These are phyloP conservation scores for Aspergillus sp. DNA, from an alignment of 2,329 filamentous ascomycete species.

Conservation along the genomic window DNA sequence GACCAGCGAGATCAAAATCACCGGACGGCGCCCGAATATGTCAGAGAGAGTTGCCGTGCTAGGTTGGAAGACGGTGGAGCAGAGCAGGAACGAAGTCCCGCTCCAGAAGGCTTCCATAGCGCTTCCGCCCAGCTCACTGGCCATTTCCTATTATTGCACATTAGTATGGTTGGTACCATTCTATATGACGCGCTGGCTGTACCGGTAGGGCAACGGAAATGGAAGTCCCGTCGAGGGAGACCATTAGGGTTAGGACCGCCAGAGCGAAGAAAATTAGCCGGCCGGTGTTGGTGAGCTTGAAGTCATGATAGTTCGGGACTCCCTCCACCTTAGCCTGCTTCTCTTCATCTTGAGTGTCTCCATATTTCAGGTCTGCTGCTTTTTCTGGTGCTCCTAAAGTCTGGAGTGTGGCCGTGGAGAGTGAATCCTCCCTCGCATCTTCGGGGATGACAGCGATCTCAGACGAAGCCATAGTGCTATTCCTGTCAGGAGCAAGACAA, in stretches of 20 bases:
- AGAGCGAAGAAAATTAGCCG: slow-evolving; percentile 15
- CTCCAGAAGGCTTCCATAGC: slow-evolving; percentile 68
- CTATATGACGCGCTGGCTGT: background rate
- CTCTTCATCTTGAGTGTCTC: background rate
- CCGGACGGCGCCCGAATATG: slow-evolving; percentile 53
- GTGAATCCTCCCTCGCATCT: background rate
- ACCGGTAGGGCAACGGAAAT: slow-evolving; percentile 61
- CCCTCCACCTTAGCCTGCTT: background rate
- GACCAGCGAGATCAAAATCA: slow-evolving; percentile 41
- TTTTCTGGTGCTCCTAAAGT: background rate
- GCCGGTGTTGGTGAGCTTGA: slow-evolving; percentile 9
- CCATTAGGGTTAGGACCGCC: slow-evolving; percentile 58
- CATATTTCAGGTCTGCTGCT: background rate
- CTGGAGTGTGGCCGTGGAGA: background rate
- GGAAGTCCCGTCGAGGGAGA: slow-evolving; percentile 65
- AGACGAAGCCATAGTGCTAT: background rate
- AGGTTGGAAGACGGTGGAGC: slow-evolving; percentile 55
- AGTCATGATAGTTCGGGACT: background rate
- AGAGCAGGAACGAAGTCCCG: slow-evolving; percentile 67
- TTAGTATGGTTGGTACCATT: background rate
- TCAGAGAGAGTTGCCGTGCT: slow-evolving; percentile 52
- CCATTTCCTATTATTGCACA: slow-evolving; percentile 43
- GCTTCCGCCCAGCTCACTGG: slow-evolving; percentile 51
- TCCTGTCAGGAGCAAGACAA: background rate
- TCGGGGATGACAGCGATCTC: slow-evolving; percentile 1